phyloP scores from a whole-genome alignment of 495 filamentous ascomycete genomes.

The Podospora fimiseda region DNA sequence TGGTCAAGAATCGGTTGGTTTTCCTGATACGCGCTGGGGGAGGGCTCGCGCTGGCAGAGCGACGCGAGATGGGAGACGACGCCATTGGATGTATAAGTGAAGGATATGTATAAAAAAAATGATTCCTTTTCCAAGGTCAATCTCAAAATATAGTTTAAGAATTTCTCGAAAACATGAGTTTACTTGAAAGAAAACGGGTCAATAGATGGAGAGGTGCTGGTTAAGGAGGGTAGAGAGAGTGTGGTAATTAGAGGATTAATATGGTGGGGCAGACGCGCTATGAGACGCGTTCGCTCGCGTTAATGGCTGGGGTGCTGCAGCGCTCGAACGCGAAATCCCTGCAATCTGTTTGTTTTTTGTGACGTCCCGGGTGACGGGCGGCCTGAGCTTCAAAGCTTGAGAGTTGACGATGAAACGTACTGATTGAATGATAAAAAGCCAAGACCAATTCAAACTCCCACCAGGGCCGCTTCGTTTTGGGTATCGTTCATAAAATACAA shows the following conservation, averaged over 20 bases:
- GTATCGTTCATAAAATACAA: slow-evolving; percentile 28
- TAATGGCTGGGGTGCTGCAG: slow-evolving; percentile 3
- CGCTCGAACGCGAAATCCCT: slow-evolving; percentile 11
- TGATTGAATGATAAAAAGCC: neutral
- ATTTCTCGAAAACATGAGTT: slow-evolving; percentile 1
- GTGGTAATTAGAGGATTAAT: slow-evolving; percentile 9
- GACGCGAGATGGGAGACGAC: slow-evolving; percentile 30
- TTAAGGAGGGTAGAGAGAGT: slow-evolving; percentile 3
- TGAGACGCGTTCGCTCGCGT: slow-evolving; percentile 7
- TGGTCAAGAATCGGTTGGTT: slow-evolving; percentile 1
- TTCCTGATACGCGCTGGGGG: slow-evolving; percentile 8
- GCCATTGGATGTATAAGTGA: slow-evolving; percentile 42
- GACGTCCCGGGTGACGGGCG: no score
- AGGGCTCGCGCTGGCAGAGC: slow-evolving; percentile 17
- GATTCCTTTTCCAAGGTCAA: neutral
- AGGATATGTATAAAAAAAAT: slow-evolving; percentile 12
- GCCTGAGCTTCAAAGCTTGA: no score
- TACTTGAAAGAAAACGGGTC: slow-evolving; percentile 4
- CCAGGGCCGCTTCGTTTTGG: slow-evolving; percentile 23
- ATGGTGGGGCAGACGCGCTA: slow-evolving; percentile 20
- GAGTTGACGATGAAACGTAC: no score
- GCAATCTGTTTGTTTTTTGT: neutral
- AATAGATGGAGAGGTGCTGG: slow-evolving; percentile 3
- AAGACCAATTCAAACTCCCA: neutral
- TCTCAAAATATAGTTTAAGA: neutral